Evolutionary conservation across 257 asterid genomes (phyloP).

Genomic region (Primulina tabacum): DNA sequence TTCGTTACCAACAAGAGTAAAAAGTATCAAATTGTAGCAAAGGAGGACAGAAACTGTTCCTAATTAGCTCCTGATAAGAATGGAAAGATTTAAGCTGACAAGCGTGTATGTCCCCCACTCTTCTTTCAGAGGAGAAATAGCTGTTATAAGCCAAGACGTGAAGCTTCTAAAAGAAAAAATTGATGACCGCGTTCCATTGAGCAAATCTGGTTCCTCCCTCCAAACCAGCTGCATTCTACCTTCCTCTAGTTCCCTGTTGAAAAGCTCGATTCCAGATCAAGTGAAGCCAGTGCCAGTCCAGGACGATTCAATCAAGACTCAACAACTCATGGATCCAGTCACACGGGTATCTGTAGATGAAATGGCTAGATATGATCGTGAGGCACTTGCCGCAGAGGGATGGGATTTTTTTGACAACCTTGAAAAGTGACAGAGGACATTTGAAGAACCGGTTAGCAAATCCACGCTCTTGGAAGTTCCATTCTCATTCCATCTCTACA

Average conservation of each 20-base stretch:
- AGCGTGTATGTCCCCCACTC: background rate
- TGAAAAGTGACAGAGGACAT: conserved; percentile 24
- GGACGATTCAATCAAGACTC: conserved; percentile 20
- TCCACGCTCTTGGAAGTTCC: background rate
- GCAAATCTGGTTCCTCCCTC: conserved; percentile 49
- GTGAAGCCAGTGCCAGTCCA: conserved; percentile 18
- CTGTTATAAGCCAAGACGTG: conserved; percentile 76
- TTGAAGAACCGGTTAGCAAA: background rate
- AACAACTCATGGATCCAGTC: conserved; percentile 7
- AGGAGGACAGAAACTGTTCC: background rate
- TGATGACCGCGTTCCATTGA: conserved; percentile 52
- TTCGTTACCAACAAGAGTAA: background rate
- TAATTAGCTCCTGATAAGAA: no score
- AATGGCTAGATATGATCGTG: conserved; percentile 27
- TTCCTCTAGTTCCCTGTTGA: conserved; percentile 47
- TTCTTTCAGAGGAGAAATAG: conserved; percentile 76
- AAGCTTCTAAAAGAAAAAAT: conserved; percentile 56
- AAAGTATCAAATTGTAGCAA: background rate
- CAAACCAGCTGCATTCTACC: conserved; percentile 60
- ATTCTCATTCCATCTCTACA: conserved; percentile 2
- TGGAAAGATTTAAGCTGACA: conserved; percentile 14
- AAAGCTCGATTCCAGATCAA: conserved; percentile 38
- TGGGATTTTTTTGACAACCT: conserved; percentile 57
- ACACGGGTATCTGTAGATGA: conserved; percentile 24
- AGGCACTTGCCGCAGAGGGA: conserved; percentile 49